Evolutionary conservation across 495 filamentous ascomycete genomes (phyloP), one percentile per base, ranked within the genome.

Genomic region (Aspergillus nidulans): DNA sequence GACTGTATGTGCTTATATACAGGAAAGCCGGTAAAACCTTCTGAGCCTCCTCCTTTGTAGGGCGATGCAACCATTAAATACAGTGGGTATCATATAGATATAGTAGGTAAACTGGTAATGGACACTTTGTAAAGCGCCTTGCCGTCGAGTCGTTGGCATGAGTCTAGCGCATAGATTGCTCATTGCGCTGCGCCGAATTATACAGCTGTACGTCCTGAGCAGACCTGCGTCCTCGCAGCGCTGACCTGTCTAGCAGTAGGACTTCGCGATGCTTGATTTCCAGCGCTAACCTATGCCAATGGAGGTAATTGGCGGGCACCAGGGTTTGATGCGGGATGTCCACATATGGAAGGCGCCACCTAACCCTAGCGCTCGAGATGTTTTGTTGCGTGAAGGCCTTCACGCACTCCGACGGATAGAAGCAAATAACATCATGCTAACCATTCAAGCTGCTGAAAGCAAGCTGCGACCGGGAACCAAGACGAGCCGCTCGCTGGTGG

Each of bases 11-110:
- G 42, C 16, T 44, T 25, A 44, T 10, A n/a, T 44, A 44, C 42
- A 44, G 42, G 8, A 44, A 44, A 21, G 42, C 23, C 21, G 12
- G 3, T 12, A 1, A 15, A 44, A 13, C 7, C 16, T 3, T 25
- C 26, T 44, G 8, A 26, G 4, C 42, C 12, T 39, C n/a, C n/a
- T 40, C 16, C n/a, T n/a, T n/a, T n/a, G n/a, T n/a, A n/a, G n/a
- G n/a, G 46, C 46, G 39, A 21, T 25, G 21, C 21, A 52, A 49
- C 19, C 25, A 34, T 52, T 28, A 53, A 54, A 62, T 48, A 58
- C 43, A 48, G 43, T 58, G 60, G 60, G 60, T 62, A 62, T 62
- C 60, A 62, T 50, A 42, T 47, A 53, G 53, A 32, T 26, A 19
- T 40, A 38, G 25, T 28, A 53, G 44, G 55, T 47, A 44, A 44